phyloP scores from a whole-genome alignment of 2,329 filamentous ascomycete species.

The Chaetomium sp. region DNA sequence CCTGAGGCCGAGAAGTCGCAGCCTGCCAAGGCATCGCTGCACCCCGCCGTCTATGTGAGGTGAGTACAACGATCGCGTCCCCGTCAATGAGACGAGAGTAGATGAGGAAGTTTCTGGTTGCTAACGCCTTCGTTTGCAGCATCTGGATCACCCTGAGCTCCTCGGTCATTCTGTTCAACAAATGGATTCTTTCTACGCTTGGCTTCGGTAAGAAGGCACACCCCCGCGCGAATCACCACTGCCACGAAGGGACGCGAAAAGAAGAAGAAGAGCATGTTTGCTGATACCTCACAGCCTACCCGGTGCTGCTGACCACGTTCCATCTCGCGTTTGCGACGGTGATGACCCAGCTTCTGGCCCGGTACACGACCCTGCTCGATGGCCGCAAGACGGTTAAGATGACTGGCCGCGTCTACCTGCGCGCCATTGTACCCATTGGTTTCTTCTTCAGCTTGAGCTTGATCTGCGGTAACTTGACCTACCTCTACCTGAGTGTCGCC shows the following conservation, averaged over 20 bases:
- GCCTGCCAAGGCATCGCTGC: slow-evolving; percentile 56
- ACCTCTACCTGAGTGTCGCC: slow-evolving; percentile 88
- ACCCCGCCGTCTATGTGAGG: slow-evolving; percentile 81
- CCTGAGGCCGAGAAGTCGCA: slow-evolving; percentile 65
- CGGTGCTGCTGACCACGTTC: slow-evolving; percentile 89
- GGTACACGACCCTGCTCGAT: slow-evolving; percentile 83
- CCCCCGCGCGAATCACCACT: not conserved
- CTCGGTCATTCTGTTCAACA: slow-evolving; percentile 97
- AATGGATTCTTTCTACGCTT: slow-evolving; percentile 85
- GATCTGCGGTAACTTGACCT: slow-evolving; percentile 94
- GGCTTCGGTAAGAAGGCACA: slow-evolving; percentile 62
- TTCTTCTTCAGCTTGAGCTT: slow-evolving; percentile 93
- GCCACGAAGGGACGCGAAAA: not conserved
- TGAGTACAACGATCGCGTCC: slow-evolving; percentile 33
- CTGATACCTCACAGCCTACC: slow-evolving; percentile 47
- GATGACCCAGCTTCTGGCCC: slow-evolving; percentile 89
- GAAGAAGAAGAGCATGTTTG: slow-evolving; percentile 4
- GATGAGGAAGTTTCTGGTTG: not conserved
- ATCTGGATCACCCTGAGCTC: slow-evolving; percentile 90
- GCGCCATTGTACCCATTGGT: slow-evolving; percentile 90
- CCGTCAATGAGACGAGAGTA: not conserved
- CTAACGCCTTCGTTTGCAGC: slow-evolving; percentile 39
- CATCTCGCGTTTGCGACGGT: slow-evolving; percentile 88
- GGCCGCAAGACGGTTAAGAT: slow-evolving; percentile 95
- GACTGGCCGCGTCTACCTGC: slow-evolving; percentile 87